These are phyloP conservation scores for Stagonosporopsis cucurbitacearum DNA, from an alignment of 2,329 filamentous ascomycete genomes.

Conservation along the genomic window DNA sequence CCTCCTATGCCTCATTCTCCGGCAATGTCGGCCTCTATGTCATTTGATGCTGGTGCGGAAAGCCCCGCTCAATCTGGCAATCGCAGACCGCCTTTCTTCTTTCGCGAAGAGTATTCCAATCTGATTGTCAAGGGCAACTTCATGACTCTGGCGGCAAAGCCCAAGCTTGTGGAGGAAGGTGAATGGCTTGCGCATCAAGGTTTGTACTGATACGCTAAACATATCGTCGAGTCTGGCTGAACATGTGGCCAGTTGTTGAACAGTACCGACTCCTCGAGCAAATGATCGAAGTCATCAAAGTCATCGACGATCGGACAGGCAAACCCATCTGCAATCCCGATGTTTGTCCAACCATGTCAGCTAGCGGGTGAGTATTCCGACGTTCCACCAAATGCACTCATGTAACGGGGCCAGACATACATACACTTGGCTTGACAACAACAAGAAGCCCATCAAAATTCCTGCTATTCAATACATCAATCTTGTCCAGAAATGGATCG, in stretches of 20 bases:
- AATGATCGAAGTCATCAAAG: slow-evolving; percentile 87
- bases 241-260: slow-evolving; percentile 74
- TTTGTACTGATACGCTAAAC: slow-evolving; percentile 47
- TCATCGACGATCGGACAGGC: slow-evolving; percentile 78
- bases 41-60: slow-evolving; percentile 62
- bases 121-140: slow-evolving; percentile 98
- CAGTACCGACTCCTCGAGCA: slow-evolving; percentile 89
- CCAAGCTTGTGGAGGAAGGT: slow-evolving; percentile 89
- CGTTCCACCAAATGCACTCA: background rate
- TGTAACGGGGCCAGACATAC: slow-evolving; percentile 66
- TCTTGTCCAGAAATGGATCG: slow-evolving; percentile 96
- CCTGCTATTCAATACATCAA: slow-evolving; percentile 94
- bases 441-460: slow-evolving; percentile 86
- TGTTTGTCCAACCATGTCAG: slow-evolving; percentile 90
- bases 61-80: slow-evolving; percentile 56
- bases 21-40: slow-evolving; percentile 58
- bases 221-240: slow-evolving; percentile 22
- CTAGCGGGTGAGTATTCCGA: slow-evolving; percentile 73
- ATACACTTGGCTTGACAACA: slow-evolving; percentile 94
- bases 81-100: slow-evolving; percentile 74
- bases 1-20: slow-evolving; percentile 48
- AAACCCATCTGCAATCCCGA: slow-evolving; percentile 81
- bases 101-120: slow-evolving; percentile 76
- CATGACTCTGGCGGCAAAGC: slow-evolving; percentile 90
- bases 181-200: slow-evolving; percentile 97